A percentile compares a stretch with the other conserved stretches of the same genome.
phyloP scores from a whole-genome alignment of 2,329 filamentous ascomycete genomes.

The Pseudogymnoascus sp. region DNA sequence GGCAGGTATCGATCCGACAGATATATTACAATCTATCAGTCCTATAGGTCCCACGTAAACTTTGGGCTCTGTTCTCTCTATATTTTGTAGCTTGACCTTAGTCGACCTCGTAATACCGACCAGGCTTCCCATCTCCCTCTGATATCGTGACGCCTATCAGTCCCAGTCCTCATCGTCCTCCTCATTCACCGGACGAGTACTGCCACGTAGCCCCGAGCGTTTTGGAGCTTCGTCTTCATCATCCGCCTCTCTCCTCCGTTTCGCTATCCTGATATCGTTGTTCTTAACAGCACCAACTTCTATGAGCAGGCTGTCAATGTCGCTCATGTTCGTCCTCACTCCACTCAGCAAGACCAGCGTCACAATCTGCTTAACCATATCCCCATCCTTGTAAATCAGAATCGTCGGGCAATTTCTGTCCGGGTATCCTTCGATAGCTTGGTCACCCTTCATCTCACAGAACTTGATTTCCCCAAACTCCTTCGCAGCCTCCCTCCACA shows the following conservation, averaged over 20 bases:
- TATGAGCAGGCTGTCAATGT: constrained; percentile 74
- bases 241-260: constrained; percentile 25
- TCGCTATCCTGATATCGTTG: constrained; percentile 64
- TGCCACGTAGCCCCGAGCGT: constrained; percentile 25
- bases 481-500: constrained; percentile 75
- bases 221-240: constrained; percentile 26
- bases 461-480: constrained; percentile 96
- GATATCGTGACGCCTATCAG: constrained; percentile 24
- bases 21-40: neutral
- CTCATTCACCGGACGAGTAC: constrained; percentile 19
- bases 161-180: constrained; percentile 48
- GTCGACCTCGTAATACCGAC: neutral
- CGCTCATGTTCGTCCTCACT: constrained; percentile 58
- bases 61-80: neutral
- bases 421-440: constrained; percentile 95
- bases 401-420: constrained; percentile 93
- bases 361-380: constrained; percentile 88
- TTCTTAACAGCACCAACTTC: constrained; percentile 72
- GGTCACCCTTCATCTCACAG: constrained; percentile 83
- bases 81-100: neutral
- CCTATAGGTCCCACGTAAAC: neutral
- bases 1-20: neutral
- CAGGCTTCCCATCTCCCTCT: neutral
- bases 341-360: constrained; percentile 76
- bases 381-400: constrained; percentile 81